Percentiles rank a stretch among this genome's conserved stretches.
Conservation (phyloP, 2,329 filamentous ascomycete genomes). For the Plenodomus tracheiphilus region DNA sequence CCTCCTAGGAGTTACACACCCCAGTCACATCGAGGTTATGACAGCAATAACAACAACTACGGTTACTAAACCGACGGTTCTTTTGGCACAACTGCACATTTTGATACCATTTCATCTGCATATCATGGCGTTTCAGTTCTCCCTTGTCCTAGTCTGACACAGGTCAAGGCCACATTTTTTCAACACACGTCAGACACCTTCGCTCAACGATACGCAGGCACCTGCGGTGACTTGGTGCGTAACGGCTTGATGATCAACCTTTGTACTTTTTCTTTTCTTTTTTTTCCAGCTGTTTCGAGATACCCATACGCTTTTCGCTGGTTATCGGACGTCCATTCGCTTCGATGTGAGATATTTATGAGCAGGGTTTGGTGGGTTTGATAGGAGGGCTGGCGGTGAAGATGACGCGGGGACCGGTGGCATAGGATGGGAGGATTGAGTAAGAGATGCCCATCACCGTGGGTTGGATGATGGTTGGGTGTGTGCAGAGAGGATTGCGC, state of each 20-base stretch:
- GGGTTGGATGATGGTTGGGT: too few species aligned
- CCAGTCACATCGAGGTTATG: slow-evolving; percentile 21
- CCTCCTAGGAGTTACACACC: slow-evolving; percentile 13
- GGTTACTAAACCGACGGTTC: slow-evolving; percentile 8
- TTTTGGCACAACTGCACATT: not conserved
- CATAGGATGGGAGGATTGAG: too few species aligned
- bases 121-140: slow-evolving; percentile 3
- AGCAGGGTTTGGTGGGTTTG: not conserved
- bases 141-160: not conserved
- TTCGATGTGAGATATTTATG: not conserved
- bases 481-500: too few species aligned
- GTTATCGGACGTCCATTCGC: not conserved
- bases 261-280: not conserved
- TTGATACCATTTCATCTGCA: slow-evolving; percentile 9
- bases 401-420: too few species aligned
- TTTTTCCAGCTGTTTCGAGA: not conserved
- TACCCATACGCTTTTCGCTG: not conserved
- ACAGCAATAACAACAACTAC: slow-evolving; percentile 22
- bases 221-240: too few species aligned
- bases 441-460: too few species aligned
- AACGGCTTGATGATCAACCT: not conserved
- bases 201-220: too few species aligned
- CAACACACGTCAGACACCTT: not conserved
- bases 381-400: not conserved
- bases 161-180: not conserved